Percentiles rank a stretch among this genome's conserved stretches.
Evolutionary conservation across 768 basidiomycete genomes (phyloP).

Genomic region (Suillus subluteus): DNA sequence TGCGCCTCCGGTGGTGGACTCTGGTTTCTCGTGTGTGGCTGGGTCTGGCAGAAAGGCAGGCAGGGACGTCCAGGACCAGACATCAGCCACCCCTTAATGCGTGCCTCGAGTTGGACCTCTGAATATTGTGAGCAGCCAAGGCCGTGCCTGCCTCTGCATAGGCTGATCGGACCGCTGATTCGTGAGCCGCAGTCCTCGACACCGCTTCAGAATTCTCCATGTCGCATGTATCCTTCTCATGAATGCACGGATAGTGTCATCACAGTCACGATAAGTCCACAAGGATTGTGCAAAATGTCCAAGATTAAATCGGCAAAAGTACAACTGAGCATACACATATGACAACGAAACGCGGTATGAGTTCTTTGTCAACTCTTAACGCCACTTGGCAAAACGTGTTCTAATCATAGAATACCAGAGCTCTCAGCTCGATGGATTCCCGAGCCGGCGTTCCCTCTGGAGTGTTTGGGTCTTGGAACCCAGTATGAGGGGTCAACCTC

Average conservation of each 20-base stretch:
- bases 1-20: neutral
- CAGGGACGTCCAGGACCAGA: neutral
- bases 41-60: neutral
- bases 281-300: neutral
- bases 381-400: no score
- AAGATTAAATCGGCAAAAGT: neutral
- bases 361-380: no score
- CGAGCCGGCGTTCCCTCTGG: no score
- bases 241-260: neutral
- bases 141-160: neutral
- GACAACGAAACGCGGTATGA: no score
- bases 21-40: neutral
- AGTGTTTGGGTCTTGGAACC: no score
- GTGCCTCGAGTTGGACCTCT: neutral
- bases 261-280: neutral
- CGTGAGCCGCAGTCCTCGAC: neutral
- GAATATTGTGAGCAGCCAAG: neutral
- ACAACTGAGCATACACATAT: neutral
- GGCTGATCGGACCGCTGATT: no score
- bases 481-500: no score
- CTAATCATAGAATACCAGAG: no score
- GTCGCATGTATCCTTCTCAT: neutral
- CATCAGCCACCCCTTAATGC: neutral
- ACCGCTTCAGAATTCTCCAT: neutral
- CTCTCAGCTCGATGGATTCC: no score